These are phyloP conservation scores for Plasmopara viticola DNA, from an alignment of 352 stramenopile genomes.

Conservation along the genomic window DNA sequence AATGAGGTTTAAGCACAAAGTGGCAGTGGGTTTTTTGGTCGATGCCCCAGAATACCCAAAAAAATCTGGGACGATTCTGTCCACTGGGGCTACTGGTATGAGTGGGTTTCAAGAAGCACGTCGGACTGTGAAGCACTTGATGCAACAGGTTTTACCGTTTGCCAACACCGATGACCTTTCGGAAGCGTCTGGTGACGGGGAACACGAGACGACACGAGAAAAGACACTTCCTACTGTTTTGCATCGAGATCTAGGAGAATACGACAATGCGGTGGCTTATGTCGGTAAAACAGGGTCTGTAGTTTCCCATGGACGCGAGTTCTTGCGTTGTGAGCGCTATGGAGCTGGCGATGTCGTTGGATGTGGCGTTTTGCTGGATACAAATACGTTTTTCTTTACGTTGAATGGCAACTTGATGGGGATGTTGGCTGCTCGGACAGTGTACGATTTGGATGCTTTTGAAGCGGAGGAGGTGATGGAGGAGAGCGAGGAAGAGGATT, in stretches of 20 bases:
- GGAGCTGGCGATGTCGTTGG: constrained; percentile 50
- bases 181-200: constrained; percentile 8
- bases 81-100: constrained; percentile 1
- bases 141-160: constrained; percentile 2
- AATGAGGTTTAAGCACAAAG: constrained; percentile 37
- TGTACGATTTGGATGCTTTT: constrained; percentile 45
- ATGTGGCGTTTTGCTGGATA: constrained; percentile 50
- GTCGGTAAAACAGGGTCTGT: constrained; percentile 50
- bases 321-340: constrained; percentile 46
- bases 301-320: constrained; percentile 38
- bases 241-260: constrained; percentile 36
- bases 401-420: constrained; percentile 49
- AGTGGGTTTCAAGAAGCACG: constrained; percentile 5
- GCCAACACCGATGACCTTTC: constrained; percentile 6
- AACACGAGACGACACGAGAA: constrained; percentile 5
- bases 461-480: constrained; percentile 11
- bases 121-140: constrained; percentile 14
- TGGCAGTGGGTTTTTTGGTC: constrained; percentile 45
- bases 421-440: constrained; percentile 38
- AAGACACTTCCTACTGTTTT: constrained; percentile 12
- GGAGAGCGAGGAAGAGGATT: constrained; percentile 7
- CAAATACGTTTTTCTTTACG: constrained; percentile 69
- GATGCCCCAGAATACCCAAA: constrained; percentile 8
- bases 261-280: constrained; percentile 41
- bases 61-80: neutral